phyloP scores from a whole-genome alignment of 306 rosid species.

The Dalbergia oliveri region DNA sequence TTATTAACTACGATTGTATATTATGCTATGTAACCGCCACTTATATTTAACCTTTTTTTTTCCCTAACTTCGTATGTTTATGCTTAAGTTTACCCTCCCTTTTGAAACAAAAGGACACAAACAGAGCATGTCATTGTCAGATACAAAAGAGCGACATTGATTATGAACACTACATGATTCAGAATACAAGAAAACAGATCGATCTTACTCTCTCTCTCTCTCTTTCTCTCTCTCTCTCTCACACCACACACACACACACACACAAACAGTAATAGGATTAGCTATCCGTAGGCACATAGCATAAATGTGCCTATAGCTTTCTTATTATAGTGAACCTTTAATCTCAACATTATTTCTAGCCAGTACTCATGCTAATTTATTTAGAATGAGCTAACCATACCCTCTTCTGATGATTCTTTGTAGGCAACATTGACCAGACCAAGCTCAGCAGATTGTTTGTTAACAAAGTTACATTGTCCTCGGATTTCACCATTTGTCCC shows the following conservation, averaged over 20 bases:
- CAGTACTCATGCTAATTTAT: not conserved
- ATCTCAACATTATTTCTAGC: not conserved
- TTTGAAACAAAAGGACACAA: not conserved
- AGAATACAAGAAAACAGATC: not conserved
- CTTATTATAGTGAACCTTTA: not conserved
- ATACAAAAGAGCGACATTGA: not conserved
- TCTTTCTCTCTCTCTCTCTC: too few species aligned
- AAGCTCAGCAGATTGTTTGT: constrained; percentile 36
- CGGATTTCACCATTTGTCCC: constrained; percentile 47
- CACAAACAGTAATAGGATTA: too few species aligned
- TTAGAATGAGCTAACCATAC: constrained; percentile 32
- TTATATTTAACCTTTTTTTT: too few species aligned
- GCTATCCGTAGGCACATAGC: not conserved
- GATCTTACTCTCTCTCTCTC: not conserved
- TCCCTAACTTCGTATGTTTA: too few species aligned
- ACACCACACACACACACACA: not conserved
- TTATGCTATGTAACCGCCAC: too few species aligned
- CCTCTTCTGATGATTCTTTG: constrained; percentile 23
- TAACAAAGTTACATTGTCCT: constrained; percentile 49
- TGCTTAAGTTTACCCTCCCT: too few species aligned
- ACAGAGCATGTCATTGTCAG: not conserved
- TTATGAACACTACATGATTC: not conserved
- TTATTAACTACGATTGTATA: too few species aligned
- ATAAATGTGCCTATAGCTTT: not conserved
- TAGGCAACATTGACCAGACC: constrained; percentile 12